These are phyloP conservation scores for Kodamaea lidongshanica DNA, from an alignment of 805 yeast genomes.

Conservation along the genomic window DNA sequence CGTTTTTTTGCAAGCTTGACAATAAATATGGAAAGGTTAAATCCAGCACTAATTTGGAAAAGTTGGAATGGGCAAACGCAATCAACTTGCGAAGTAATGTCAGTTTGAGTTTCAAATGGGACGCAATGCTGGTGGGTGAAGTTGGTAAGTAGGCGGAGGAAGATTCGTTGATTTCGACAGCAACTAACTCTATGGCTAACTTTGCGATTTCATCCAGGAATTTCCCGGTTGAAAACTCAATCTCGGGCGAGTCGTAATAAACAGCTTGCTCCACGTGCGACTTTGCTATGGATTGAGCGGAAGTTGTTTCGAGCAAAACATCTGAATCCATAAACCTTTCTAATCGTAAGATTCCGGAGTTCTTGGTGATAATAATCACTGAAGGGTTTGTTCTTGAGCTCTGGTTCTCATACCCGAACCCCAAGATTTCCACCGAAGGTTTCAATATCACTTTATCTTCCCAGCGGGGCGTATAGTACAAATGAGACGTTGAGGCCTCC, in stretches of 20 bases:
- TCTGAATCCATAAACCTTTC: constrained; percentile 36
- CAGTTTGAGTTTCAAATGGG: constrained; percentile 1
- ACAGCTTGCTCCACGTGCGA: constrained; percentile 83
- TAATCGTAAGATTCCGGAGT: constrained; percentile 57
- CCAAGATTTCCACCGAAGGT: constrained; percentile 46
- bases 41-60: constrained; percentile 28
- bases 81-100: constrained; percentile 27
- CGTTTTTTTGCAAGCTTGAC: constrained; percentile 27
- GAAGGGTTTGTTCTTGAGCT: constrained; percentile 34
- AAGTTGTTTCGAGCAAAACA: constrained; percentile 15
- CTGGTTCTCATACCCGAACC: constrained; percentile 49
- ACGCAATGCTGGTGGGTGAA: constrained; percentile 3
- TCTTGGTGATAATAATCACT: constrained; percentile 41
- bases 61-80: constrained; percentile 41
- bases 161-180: constrained; percentile 6
- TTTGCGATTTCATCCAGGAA: constrained; percentile 35
- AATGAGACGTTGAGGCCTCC: constrained; percentile 14
- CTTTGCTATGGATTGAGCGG: constrained; percentile 40
- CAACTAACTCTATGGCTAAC: constrained; percentile 7
- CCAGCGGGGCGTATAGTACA: constrained; percentile 54
- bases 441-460: constrained; percentile 70
- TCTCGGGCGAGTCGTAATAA: constrained; percentile 46
- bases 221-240: constrained; percentile 27
- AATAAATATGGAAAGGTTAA: constrained; percentile 32
- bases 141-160: constrained; percentile 3